A percentile compares a stretch with the other conserved stretches of the same genome.
phyloP scores from a whole-genome alignment of 148 eudicot genomes.

The Chenopodium album region DNA sequence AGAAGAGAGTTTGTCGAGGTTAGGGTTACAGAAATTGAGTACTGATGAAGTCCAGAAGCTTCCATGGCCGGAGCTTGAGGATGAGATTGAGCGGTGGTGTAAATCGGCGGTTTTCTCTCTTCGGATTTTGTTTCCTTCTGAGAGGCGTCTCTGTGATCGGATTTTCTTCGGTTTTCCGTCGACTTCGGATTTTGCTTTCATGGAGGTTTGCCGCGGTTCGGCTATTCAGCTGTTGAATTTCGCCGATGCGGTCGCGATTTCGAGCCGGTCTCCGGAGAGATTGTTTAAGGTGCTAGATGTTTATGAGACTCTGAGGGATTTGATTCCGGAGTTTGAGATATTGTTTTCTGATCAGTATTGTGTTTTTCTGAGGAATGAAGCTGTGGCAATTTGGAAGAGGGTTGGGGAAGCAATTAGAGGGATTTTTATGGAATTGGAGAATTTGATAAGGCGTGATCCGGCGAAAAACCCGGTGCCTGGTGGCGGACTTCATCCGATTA shows the following conservation, averaged over 20 bases:
- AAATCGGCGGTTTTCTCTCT: conserved; percentile 62
- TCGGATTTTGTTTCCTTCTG: conserved; percentile 78
- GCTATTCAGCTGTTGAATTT: conserved; percentile 73
- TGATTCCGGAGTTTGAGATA: conserved; percentile 76
- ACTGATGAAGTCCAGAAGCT: conserved; percentile 75
- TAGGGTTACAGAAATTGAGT: conserved; percentile 69
- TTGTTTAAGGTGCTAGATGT: conserved; percentile 82
- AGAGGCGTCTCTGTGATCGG: conserved; percentile 81
- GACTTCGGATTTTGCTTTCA: conserved; percentile 74
- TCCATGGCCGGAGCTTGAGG: conserved; percentile 75
- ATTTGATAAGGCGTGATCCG: conserved; percentile 84
- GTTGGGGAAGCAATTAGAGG: conserved; percentile 80
- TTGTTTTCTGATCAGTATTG: conserved; percentile 82
- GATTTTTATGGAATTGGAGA: conserved; percentile 90
- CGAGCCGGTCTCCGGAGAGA: conserved; percentile 85
- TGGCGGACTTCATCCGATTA: conserved; percentile 89
- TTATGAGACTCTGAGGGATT: conserved; percentile 74
- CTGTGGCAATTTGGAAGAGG: conserved; percentile 67
- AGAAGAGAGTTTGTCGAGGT: conserved; percentile 78
- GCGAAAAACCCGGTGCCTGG: conserved; percentile 79
- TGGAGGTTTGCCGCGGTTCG: conserved; percentile 90
- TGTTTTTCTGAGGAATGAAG: conserved; percentile 62
- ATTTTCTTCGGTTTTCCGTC: conserved; percentile 59
- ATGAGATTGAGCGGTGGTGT: conserved; percentile 83
- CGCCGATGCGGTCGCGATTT: conserved; percentile 77